Evolutionary conservation across 1,284 basidiomycete genomes (phyloP), one percentile per base, ranked within the genome.

Genomic region (Heterobasidion annosum): DNA sequence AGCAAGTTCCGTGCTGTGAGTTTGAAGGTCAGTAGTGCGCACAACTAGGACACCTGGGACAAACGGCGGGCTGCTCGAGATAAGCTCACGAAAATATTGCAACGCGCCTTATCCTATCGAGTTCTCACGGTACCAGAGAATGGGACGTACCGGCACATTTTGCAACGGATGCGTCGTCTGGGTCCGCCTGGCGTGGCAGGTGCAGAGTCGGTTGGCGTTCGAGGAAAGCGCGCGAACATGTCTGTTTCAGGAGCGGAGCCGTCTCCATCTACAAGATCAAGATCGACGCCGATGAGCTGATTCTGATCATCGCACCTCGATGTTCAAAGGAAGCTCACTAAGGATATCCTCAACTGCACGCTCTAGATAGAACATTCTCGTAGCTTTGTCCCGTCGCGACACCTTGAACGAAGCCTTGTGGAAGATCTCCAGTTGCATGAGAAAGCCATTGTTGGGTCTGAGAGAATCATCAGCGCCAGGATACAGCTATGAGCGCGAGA

Each of bases 331-430:
- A 35, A 49, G 55, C 40, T 19, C n/a, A 92, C 90, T 90, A 77
- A 90, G 81, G 47, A 93, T 79, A 59, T 89, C 81, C 33, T 81
- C 80, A 1, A 83, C 74, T 0, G 86, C 79, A 46, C 88, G 73
- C 58, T 90, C 84, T 69, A 93, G 77, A 64, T 92, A 94, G 69
- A 84, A 94, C 74, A 85, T 81, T 48, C 91, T 76, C 5, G 85
- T 86, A 1, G 76, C 72, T 61, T 88, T 85, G 64, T 91, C 85
- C 48, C 75, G 73, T 49, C 77, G 72, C 1, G 87, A 85, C 2
- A 91, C 83, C 59, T 79, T 79, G 64, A 79, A 90, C 10, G 82
- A 79, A 0, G 86, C 83, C 59, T 81, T 69, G 59, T 91, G 79
- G 62, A 91, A 94, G 44, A 93, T 70, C 51, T 85, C 81, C 34